Conservation (phyloP, 2,329 filamentous ascomycete genomes). For the Chaetomiaceae sp. region DNA sequence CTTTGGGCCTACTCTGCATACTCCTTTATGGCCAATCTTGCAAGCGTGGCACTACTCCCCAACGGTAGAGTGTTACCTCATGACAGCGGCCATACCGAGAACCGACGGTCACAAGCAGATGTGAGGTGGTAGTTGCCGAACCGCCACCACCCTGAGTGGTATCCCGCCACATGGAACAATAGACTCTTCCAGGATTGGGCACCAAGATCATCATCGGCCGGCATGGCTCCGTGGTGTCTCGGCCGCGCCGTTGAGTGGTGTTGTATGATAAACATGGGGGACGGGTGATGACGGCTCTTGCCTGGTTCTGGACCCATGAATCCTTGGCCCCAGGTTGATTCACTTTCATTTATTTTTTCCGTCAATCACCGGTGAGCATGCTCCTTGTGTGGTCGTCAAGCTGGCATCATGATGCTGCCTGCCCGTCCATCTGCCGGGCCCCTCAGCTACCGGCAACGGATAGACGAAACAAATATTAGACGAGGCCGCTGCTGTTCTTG, state of each 20-base stretch:
- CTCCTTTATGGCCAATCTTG: constrained; percentile 19
- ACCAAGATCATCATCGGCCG: not conserved
- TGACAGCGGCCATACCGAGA: not conserved
- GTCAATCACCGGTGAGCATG: too few species aligned
- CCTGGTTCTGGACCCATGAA: too few species aligned
- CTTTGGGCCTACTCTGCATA: constrained; percentile 21
- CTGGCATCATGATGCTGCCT: not conserved
- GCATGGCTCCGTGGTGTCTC: not conserved
- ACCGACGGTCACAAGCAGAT: not conserved
- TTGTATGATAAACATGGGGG: too few species aligned
- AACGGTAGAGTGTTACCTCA: not conserved
- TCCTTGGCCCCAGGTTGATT: too few species aligned
- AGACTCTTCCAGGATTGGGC: not conserved
- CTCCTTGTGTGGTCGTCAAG: not conserved
- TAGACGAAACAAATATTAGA: not conserved
- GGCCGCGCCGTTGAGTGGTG: too few species aligned
- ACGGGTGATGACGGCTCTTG: too few species aligned
- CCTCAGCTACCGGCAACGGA: not conserved
- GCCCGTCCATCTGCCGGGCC: not conserved
- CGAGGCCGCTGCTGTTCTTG: too few species aligned
- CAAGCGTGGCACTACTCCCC: not conserved
- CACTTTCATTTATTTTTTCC: too few species aligned
- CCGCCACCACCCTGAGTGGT: too few species aligned
- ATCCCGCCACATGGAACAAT: not conserved
- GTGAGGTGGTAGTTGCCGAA: not conserved